A percentile compares a stretch with the other conserved stretches of the same genome.
phyloP scores from a whole-genome alignment of 345 rosid genomes.

The Salix brachista region DNA sequence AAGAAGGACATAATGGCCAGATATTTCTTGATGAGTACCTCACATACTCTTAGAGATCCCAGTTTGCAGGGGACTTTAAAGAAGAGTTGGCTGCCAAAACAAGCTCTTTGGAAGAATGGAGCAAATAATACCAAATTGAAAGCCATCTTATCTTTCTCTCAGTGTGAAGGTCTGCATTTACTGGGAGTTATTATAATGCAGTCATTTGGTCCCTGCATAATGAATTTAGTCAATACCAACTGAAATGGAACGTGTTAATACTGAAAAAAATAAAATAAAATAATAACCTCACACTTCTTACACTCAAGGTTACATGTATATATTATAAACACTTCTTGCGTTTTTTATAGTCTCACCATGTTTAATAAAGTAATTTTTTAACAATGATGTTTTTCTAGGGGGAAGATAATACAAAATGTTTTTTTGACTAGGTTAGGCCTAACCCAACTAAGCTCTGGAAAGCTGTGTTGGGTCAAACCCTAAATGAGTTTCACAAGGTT shows the following conservation, averaged over 20 bases:
- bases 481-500: no score
- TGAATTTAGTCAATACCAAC: neutral
- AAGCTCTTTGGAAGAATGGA: neutral
- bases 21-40: neutral
- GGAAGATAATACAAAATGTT: no score
- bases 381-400: no score
- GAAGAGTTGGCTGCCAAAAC: conserved; percentile 12
- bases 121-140: neutral
- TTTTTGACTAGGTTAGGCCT: no score
- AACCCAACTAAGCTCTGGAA: no score
- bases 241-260: neutral
- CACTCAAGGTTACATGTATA: no score
- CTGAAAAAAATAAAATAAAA: no score
- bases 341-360: no score
- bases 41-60: neutral
- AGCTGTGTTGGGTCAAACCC: no score
- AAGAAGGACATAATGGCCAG: neutral
- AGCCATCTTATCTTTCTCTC: neutral
- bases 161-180: neutral
- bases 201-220: neutral
- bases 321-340: no score
- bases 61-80: neutral
- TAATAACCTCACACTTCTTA: no score
- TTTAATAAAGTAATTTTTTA: no score
- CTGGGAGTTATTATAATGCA: conserved; percentile 3